Evolutionary conservation across 2,329 filamentous ascomycete species (phyloP).

Genomic region (Pyrenophora tritici-repentis): DNA sequence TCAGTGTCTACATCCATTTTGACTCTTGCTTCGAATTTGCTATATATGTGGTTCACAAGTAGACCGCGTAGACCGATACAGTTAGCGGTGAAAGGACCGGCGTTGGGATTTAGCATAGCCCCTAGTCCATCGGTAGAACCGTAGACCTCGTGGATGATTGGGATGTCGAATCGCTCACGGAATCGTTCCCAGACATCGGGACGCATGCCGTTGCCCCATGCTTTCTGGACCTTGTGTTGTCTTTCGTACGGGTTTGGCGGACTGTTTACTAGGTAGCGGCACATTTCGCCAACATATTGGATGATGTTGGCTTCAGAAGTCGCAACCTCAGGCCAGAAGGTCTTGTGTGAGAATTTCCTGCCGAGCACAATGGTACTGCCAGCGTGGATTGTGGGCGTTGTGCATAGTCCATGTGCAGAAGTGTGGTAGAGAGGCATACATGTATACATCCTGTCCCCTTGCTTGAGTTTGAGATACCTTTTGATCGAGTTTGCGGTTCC

Average conservation of each 20-base stretch:
- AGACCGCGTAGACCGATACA: conserved; percentile 43
- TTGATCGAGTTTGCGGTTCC: conserved; percentile 26
- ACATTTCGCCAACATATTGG: conserved; percentile 48
- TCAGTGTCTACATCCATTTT: conserved; percentile 48
- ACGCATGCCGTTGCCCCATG: conserved; percentile 51
- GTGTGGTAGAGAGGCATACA: conserved; percentile 48
- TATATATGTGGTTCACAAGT: conserved; percentile 42
- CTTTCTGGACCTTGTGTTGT: conserved; percentile 40
- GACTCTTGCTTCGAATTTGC: conserved; percentile 38
- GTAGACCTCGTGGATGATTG: conserved; percentile 48
- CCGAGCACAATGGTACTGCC: conserved; percentile 40
- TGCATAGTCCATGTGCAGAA: conserved; percentile 40
- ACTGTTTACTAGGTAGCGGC: conserved; percentile 44
- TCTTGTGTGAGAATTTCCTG: conserved; percentile 43
- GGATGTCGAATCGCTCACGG: conserved; percentile 47
- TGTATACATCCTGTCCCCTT: conserved; percentile 40
- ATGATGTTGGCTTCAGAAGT: conserved; percentile 37
- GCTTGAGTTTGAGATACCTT: conserved; percentile 36
- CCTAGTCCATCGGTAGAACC: conserved; percentile 48
- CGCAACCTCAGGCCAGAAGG: conserved; percentile 47
- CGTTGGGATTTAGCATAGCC: conserved; percentile 39
- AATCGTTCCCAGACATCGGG: conserved; percentile 51
- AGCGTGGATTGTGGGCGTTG: conserved; percentile 36
- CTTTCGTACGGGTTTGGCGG: conserved; percentile 40
- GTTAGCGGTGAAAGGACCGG: conserved; percentile 40